phyloP scores from a whole-genome alignment of 441 rosid species.

The Aleurites moluccanus region DNA sequence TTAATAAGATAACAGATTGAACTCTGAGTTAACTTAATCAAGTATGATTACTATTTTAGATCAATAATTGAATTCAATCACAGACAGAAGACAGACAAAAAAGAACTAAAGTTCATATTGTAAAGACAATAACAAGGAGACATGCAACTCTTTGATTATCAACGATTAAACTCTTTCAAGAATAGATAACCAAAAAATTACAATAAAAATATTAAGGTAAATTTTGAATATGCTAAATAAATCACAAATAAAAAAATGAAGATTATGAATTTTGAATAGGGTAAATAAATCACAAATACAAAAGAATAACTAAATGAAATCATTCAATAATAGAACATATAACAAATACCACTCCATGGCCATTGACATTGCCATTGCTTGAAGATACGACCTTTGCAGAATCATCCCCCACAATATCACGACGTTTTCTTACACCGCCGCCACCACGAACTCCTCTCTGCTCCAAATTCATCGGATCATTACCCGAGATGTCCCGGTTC shows the following conservation, averaged over 20 bases:
- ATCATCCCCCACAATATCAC: slow-evolving; percentile 48
- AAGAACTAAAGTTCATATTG: not conserved
- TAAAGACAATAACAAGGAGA: slow-evolving; percentile 11
- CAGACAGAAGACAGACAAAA: not conserved
- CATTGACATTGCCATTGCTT: slow-evolving; percentile 43
- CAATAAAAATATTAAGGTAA: not conserved
- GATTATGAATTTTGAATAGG: not conserved
- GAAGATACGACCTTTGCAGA: slow-evolving; percentile 49
- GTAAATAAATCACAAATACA: slow-evolving; percentile 17
- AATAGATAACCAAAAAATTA: not conserved
- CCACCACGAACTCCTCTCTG: slow-evolving; percentile 37
- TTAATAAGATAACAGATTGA: not conserved
- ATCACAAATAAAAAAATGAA: slow-evolving; percentile 6
- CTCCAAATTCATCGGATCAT: slow-evolving; percentile 45
- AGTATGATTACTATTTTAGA: not conserved
- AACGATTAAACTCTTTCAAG: slow-evolving; percentile 13
- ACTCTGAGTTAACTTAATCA: slow-evolving; percentile 10
- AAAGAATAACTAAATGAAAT: not conserved
- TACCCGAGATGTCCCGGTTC: slow-evolving; percentile 36
- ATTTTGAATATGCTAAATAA: slow-evolving; percentile 4
- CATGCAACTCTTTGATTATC: slow-evolving; percentile 3
- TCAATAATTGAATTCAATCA: slow-evolving; percentile 12
- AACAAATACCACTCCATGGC: slow-evolving; percentile 47
- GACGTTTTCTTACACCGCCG: slow-evolving; percentile 54
- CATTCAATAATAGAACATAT: slow-evolving; percentile 2